Conservation (phyloP, 2,329 filamentous ascomycete species). For the Trichoderma sp. region DNA sequence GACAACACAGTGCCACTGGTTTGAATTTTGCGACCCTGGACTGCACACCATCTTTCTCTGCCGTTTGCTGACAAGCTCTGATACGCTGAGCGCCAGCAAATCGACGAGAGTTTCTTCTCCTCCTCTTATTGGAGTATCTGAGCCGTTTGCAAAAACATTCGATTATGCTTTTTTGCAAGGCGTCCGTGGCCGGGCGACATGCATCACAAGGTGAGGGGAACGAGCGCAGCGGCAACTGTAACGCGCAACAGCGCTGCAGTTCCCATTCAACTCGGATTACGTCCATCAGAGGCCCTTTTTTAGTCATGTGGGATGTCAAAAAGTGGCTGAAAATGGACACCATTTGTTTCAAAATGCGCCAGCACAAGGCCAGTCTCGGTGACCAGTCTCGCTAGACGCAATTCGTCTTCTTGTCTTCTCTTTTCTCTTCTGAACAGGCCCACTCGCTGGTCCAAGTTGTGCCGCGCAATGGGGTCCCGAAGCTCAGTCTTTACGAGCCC, state of each 20-base stretch:
- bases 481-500: slow-evolving; percentile 8
- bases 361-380: not conserved
- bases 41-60: slow-evolving; percentile 6
- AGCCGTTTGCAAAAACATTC: not conserved
- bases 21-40: not conserved
- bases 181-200: not conserved
- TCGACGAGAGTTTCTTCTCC: not conserved
- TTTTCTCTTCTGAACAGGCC: not conserved
- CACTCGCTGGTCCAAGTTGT: not conserved
- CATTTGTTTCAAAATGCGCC: slow-evolving; percentile 1
- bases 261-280: not conserved
- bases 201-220: slow-evolving; percentile 5
- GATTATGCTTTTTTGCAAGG: slow-evolving; percentile 2
- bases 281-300: not conserved
- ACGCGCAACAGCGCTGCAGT: not conserved
- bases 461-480: slow-evolving; percentile 10
- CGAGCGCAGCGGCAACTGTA: slow-evolving; percentile 10
- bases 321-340: slow-evolving; percentile 4
- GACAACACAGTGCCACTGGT: slow-evolving; percentile 8
- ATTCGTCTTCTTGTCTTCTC: not conserved
- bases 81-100: not conserved
- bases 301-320: not conserved
- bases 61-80: not conserved
- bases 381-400: slow-evolving; percentile 1
- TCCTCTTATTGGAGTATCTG: slow-evolving; percentile 8